phyloP scores from a whole-genome alignment of 352 stramenopile species.

The Phytophthora sp. region DNA sequence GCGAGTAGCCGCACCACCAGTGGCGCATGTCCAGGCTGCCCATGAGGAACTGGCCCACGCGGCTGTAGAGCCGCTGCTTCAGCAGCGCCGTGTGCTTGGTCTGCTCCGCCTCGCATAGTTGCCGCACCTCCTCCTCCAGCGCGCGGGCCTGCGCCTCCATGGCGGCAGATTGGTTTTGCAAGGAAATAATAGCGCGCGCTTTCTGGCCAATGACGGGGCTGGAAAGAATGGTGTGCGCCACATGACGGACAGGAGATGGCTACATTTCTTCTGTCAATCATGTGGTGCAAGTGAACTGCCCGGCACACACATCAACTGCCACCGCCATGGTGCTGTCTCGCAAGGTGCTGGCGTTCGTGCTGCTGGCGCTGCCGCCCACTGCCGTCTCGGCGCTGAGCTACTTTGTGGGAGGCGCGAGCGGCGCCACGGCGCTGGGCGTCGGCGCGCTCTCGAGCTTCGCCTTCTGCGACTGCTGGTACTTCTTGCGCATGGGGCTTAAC shows the following conservation, averaged over 20 bases:
- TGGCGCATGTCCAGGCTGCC: conserved; percentile 60
- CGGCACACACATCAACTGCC: conserved; percentile 12
- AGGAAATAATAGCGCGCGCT: no score
- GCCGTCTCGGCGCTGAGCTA: conserved; percentile 38
- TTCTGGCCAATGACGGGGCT: conserved; percentile 23
- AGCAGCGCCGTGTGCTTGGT: conserved; percentile 41
- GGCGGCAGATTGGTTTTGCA: conserved; percentile 14
- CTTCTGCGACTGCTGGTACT: conserved; percentile 85
- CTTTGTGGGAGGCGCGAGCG: conserved; percentile 27
- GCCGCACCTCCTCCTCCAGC: conserved; percentile 45
- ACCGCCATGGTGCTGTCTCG: conserved; percentile 29
- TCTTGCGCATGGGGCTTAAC: conserved; percentile 59
- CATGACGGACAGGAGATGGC: conserved; percentile 4
- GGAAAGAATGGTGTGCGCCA: conserved; percentile 5
- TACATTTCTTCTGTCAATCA: conserved; percentile 3
- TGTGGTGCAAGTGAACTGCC: background rate
- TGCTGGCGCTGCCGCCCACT: conserved; percentile 53
- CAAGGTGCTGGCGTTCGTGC: conserved; percentile 55
- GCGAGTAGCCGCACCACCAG: conserved; percentile 83
- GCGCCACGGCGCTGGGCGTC: conserved; percentile 30
- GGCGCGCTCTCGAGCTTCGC: conserved; percentile 62
- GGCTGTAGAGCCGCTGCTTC: conserved; percentile 80
- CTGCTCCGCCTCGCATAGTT: conserved; percentile 42
- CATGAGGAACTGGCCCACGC: conserved; percentile 83
- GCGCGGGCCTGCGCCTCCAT: conserved; percentile 42